Percentiles rank a stretch among this genome's conserved stretches.
phyloP scores from a whole-genome alignment of 139 green algal species.

The Chlamydomonas sphaeroides region DNA sequence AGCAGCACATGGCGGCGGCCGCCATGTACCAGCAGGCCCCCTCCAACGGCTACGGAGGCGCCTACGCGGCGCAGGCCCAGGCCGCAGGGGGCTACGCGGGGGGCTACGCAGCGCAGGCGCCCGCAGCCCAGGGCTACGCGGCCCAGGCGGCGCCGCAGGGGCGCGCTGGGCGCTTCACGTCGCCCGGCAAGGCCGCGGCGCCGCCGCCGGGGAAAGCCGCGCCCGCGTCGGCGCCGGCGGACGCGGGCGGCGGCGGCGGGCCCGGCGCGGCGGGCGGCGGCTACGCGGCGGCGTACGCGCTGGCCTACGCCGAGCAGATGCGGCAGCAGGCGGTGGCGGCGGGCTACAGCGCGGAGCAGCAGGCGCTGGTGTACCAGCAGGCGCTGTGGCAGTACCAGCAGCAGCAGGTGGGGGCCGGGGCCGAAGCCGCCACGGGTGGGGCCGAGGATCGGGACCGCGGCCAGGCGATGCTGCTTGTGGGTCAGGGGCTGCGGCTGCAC shows the following conservation, averaged over 20 bases:
- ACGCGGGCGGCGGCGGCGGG: background rate
- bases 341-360: conserved; percentile 25
- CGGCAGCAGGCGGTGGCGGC: conserved; percentile 22
- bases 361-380: conserved; percentile 36
- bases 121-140: background rate
- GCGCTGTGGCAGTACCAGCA: conserved; percentile 40
- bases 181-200: background rate
- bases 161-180: background rate
- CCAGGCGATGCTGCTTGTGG: too few species aligned
- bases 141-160: too few species aligned
- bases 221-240: background rate
- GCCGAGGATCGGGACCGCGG: too few species aligned
- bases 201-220: background rate
- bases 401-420: too few species aligned
- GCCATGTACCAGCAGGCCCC: too few species aligned
- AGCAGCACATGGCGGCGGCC: too few species aligned
- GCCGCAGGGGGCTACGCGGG: background rate
- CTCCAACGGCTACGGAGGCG: too few species aligned
- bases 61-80: background rate
- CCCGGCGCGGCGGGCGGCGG: conserved; percentile 15
- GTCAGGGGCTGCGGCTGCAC: too few species aligned
- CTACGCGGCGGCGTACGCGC: conserved; percentile 25
- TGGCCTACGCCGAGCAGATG: conserved; percentile 27
- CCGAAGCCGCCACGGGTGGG: too few species aligned
- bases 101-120: background rate